phyloP scores from a whole-genome alignment of 805 yeast genomes.

The Suhomyces prunicola region DNA sequence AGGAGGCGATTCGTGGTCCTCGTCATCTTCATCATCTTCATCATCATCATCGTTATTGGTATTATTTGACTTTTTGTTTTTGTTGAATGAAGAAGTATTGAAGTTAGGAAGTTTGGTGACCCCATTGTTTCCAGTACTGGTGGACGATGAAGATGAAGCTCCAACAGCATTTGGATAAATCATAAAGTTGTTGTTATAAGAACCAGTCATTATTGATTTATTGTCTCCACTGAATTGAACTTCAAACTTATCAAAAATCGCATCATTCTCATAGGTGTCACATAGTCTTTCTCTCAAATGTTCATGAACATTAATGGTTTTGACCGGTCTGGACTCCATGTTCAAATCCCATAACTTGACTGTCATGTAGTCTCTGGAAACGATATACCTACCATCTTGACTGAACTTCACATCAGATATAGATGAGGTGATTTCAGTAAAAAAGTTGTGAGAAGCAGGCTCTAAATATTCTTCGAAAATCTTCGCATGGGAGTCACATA shows the following conservation, averaged over 20 bases:
- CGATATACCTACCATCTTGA: constrained; percentile 89
- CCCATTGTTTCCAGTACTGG: background rate
- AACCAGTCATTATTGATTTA: constrained; percentile 90
- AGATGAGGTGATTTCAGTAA: constrained; percentile 93
- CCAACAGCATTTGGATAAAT: constrained; percentile 82
- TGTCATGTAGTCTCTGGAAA: constrained; percentile 95
- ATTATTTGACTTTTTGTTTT: constrained; percentile 7
- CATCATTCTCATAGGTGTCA: constrained; percentile 97
- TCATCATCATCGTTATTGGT: constrained; percentile 41
- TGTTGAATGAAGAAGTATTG: constrained; percentile 12
- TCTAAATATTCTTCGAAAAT: constrained; percentile 91
- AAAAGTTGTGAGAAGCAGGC: constrained; percentile 89
- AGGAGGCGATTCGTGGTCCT: constrained; percentile 26
- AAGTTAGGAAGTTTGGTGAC: constrained; percentile 10
- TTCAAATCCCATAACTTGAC: constrained; percentile 98
- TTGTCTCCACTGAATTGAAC: constrained; percentile 94
- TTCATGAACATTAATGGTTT: constrained; percentile 93
- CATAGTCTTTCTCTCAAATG: constrained; percentile 89
- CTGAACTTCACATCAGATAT: constrained; percentile 93
- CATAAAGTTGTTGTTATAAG: constrained; percentile 95
- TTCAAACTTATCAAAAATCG: constrained; percentile 97
- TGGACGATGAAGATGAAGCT: constrained; percentile 1
- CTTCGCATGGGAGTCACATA: constrained; percentile 86
- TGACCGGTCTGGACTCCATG: constrained; percentile 93
- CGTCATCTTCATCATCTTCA: constrained; percentile 24